Conservation (phyloP, 1,284 basidiomycete genomes). For the Lignosus rhinocerotis region DNA sequence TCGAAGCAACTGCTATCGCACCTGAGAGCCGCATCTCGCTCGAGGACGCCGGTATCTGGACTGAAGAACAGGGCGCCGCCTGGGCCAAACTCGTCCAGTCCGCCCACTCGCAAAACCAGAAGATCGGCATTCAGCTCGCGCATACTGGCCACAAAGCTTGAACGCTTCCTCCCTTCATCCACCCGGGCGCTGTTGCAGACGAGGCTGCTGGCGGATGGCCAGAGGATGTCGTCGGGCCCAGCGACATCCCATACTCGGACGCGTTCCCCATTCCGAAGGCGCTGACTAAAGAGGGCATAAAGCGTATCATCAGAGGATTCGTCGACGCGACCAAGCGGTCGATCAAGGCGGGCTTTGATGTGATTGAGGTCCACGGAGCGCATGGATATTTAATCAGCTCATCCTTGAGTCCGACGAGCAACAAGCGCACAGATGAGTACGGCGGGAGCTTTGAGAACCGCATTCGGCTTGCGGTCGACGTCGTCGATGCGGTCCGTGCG, state of each 20-base stretch:
- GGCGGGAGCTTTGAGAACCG: slow-evolving; percentile 60
- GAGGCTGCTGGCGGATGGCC: slow-evolving; percentile 63
- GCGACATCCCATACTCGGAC: slow-evolving; percentile 52
- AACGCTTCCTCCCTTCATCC: slow-evolving; percentile 62
- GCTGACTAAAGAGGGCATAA: slow-evolving; percentile 54
- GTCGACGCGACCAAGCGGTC: slow-evolving; percentile 56
- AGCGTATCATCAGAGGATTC: slow-evolving; percentile 60
- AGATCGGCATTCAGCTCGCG: slow-evolving; percentile 74
- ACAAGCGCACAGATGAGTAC: slow-evolving; percentile 60
- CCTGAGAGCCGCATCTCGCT: slow-evolving; percentile 81
- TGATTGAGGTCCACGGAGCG: slow-evolving; percentile 40
- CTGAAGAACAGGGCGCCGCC: slow-evolving; percentile 65
- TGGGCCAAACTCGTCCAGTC: slow-evolving; percentile 70
- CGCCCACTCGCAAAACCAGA: slow-evolving; percentile 61
- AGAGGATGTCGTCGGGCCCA: slow-evolving; percentile 49
- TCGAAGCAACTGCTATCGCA: slow-evolving; percentile 71
- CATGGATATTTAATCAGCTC: slow-evolving; percentile 45
- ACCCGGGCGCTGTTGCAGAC: slow-evolving; percentile 34
- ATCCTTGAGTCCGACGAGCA: slow-evolving; percentile 53
- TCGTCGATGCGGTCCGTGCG: slow-evolving; percentile 47
- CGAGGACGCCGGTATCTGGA: slow-evolving; percentile 73
- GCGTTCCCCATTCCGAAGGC: slow-evolving; percentile 56
- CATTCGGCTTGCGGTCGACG: slow-evolving; percentile 46
- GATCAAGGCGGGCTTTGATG: slow-evolving; percentile 49
- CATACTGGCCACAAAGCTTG: slow-evolving; percentile 79